These are phyloP conservation scores for Fusarium solani-melongenae DNA, from an alignment of 2,329 filamentous ascomycete species.

Conservation along the genomic window DNA sequence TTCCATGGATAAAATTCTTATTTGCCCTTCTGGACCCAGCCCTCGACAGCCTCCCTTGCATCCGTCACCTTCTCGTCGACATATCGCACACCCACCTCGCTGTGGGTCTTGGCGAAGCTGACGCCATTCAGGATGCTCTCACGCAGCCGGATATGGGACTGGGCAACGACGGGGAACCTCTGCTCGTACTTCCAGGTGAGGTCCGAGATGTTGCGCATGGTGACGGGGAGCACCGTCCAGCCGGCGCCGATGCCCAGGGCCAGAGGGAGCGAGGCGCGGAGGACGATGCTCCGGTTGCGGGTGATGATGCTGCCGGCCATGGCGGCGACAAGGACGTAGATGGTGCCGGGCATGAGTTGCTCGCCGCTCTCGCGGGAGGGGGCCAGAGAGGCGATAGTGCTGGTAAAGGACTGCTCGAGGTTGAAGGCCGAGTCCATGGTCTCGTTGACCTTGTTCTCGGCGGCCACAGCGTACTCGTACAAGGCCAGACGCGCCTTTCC, in stretches of 20 bases:
- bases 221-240: conserved; percentile 87
- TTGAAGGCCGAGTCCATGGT: conserved; percentile 83
- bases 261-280: conserved; percentile 81
- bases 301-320: conserved; percentile 96
- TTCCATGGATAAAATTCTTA: conserved; percentile 51
- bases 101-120: conserved; percentile 80
- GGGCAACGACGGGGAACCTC: conserved; percentile 82
- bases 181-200: conserved; percentile 94
- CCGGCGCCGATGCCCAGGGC: conserved; percentile 85
- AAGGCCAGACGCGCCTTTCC: conserved; percentile 82
- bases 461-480: conserved; percentile 77
- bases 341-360: conserved; percentile 85
- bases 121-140: conserved; percentile 76
- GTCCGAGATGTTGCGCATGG: conserved; percentile 88
- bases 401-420: conserved; percentile 90
- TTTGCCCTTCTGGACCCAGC: conserved; percentile 92
- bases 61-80: conserved; percentile 84
- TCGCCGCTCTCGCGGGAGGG: conserved; percentile 88
- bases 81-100: conserved; percentile 74
- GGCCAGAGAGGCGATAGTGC: conserved; percentile 87
- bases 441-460: conserved; percentile 86
- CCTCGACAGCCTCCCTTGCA: conserved; percentile 81
- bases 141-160: conserved; percentile 80
- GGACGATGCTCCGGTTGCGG: conserved; percentile 85
- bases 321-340: conserved; percentile 92